Evolutionary conservation across 1,284 basidiomycete genomes (phyloP).

Genomic region (Sporisorium reilianum): DNA sequence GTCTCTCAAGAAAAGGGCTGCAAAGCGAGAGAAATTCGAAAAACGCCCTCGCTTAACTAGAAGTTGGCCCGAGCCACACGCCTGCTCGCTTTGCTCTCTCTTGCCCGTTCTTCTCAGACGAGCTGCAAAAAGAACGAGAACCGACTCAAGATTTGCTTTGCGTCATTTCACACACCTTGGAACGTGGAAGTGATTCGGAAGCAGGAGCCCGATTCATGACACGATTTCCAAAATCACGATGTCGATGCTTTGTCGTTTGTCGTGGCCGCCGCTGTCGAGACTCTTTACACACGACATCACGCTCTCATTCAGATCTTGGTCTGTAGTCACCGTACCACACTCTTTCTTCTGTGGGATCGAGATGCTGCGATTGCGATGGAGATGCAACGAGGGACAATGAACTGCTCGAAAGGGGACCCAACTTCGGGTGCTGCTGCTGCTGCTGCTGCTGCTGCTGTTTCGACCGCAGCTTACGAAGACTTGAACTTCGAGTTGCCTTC

Average conservation of each 20-base stretch:
- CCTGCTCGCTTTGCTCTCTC: neutral
- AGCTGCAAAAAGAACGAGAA: too few species aligned
- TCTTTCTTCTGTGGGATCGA: too few species aligned
- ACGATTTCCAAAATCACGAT: constrained; percentile 7
- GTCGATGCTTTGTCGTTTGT: neutral
- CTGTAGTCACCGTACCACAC: neutral
- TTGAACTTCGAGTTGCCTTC: constrained; percentile 54
- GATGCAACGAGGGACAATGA: neutral
- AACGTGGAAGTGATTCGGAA: constrained; percentile 9
- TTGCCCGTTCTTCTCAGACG: neutral
- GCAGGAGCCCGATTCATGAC: neutral
- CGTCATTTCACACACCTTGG: constrained; percentile 2
- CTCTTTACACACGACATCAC: constrained; percentile 11
- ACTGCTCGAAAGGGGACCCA: neutral
- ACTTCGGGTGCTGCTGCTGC: neutral
- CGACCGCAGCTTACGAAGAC: constrained; percentile 12
- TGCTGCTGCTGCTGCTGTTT: too few species aligned
- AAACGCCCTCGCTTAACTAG: constrained; percentile 15
- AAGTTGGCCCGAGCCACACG: constrained; percentile 20
- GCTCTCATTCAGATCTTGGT: too few species aligned
- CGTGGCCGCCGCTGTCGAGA: neutral
- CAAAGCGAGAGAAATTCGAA: neutral
- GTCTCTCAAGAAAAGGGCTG: neutral
- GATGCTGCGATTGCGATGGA: neutral
- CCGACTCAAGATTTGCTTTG: too few species aligned